phyloP scores from a whole-genome alignment of 169 alveolate genomes.

The Plasmodium inui region DNA sequence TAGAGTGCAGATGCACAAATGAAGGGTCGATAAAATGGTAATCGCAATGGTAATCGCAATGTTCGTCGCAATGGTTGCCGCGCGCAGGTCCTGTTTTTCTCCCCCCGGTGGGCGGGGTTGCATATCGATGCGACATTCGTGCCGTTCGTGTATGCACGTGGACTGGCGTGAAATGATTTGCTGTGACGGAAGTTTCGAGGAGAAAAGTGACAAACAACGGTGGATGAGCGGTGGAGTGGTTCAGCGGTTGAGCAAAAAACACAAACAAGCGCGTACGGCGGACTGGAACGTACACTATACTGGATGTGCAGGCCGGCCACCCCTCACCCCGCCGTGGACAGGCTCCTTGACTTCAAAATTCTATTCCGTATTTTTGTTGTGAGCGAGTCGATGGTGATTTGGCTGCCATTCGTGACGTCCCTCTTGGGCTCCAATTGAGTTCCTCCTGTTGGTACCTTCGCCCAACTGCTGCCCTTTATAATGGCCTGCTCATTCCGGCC shows the following conservation, averaged over 20 bases:
- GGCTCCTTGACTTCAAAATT: slow-evolving; percentile 43
- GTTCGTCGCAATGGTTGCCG: neutral
- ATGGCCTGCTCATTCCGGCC: neutral
- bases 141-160: neutral
- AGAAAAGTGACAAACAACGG: neutral
- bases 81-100: neutral
- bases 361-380: slow-evolving; percentile 46
- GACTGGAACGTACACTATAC: too few relatives aligned
- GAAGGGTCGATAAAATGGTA: neutral
- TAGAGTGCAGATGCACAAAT: neutral
- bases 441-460: slow-evolving; percentile 7
- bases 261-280: neutral
- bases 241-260: neutral
- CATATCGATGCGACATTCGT: neutral
- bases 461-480: neutral
- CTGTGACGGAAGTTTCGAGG: neutral
- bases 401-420: neutral
- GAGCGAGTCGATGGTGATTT: slow-evolving; percentile 23
- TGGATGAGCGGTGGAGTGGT: too few relatives aligned
- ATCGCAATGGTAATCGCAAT: too few relatives aligned
- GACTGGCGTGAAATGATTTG: neutral
- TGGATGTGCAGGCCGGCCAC: too few relatives aligned
- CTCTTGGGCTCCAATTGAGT: neutral
- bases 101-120: neutral
- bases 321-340: slow-evolving; percentile 34